Conservation (phyloP, 2,329 filamentous ascomycete species). For the Paecilomyces sp. region DNA sequence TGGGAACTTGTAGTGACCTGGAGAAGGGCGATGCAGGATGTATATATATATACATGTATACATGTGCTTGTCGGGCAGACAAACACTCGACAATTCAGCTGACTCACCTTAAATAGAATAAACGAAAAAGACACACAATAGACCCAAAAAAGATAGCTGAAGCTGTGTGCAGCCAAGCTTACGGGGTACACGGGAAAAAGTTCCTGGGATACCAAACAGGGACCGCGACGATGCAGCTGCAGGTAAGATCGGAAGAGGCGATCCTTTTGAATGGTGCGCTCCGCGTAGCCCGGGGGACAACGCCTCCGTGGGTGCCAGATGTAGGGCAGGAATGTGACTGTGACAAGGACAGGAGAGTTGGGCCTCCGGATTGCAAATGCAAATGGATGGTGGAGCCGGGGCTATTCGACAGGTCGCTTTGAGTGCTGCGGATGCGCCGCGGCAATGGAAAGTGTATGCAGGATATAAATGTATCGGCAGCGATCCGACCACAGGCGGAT, state of each 20-base stretch:
- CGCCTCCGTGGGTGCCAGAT: slow-evolving; percentile 15
- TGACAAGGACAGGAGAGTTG: slow-evolving; percentile 12
- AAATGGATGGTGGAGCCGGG: neutral
- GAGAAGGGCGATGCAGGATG: slow-evolving; percentile 1
- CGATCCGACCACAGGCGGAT: neutral
- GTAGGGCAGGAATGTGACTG: slow-evolving; percentile 27
- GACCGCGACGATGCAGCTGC: slow-evolving; percentile 23
- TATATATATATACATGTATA: neutral
- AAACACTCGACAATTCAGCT: neutral
- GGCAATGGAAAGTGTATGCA: neutral
- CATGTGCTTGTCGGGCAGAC: neutral
- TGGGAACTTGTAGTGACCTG: neutral
- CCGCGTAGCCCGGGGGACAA: slow-evolving; percentile 10
- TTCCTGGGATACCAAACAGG: slow-evolving; percentile 15
- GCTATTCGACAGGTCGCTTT: slow-evolving; percentile 12
- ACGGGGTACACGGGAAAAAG: neutral
- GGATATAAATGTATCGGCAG: neutral
- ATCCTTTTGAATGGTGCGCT: slow-evolving; percentile 26
- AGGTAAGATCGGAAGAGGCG: slow-evolving; percentile 28
- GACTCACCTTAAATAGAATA: neutral
- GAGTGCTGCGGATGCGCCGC: slow-evolving; percentile 5
- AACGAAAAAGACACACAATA: neutral
- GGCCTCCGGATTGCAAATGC: slow-evolving; percentile 5
- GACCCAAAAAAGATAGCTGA: slow-evolving; percentile 1
- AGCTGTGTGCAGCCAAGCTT: neutral